Evolutionary conservation across 352 stramenopile genomes (phyloP), one percentile per base, ranked within the genome.

Genomic region (Pythium brachiatum): DNA sequence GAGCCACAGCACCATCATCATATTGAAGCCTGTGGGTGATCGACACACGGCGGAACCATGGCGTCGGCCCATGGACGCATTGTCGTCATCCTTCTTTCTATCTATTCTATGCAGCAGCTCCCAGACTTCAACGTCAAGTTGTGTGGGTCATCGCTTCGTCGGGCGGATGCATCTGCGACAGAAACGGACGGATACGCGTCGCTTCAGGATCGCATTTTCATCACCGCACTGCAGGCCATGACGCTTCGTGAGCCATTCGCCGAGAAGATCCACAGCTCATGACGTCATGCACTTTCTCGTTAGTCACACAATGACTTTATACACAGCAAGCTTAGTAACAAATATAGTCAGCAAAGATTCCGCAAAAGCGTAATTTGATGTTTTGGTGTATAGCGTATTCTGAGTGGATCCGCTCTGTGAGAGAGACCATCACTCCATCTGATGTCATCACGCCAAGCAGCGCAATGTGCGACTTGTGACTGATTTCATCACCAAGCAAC

Each of bases 401-500:
- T 41, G 34, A 34, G 9, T 11, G 7, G 34, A 41, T 5, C 34
- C 3, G 34, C 34, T 26, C 5, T 25, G 15, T 26, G 41, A 18
- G 41, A 48, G 16, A 27, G 44, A 52, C 44, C 44, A 52, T 21
- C 47, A 38, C 27, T 54, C 26, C 6, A 16, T 57, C 31, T 57
- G 51, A 57, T 57, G 51, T 57, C 51, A 57, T 57, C 51, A 27
- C 18, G 2, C 18, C 51, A 20, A n/a, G 48, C 31, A 21, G 31
- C 31, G 51, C 32, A 46, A 27, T 13, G 34, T 36, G 31, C 51
- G 51, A 57, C 29, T 39, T 31, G 31, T 21, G 29, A 11, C 31
- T 46, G 51, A 57, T 46, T 57, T 57, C 51, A 57, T 57, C 51
- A 57, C 51, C 44, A 27, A 7, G 25, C 31, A 34, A 7, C 15